Conservation (phyloP, 1,139 yeast genomes). For the Dujonia santamariae region DNA sequence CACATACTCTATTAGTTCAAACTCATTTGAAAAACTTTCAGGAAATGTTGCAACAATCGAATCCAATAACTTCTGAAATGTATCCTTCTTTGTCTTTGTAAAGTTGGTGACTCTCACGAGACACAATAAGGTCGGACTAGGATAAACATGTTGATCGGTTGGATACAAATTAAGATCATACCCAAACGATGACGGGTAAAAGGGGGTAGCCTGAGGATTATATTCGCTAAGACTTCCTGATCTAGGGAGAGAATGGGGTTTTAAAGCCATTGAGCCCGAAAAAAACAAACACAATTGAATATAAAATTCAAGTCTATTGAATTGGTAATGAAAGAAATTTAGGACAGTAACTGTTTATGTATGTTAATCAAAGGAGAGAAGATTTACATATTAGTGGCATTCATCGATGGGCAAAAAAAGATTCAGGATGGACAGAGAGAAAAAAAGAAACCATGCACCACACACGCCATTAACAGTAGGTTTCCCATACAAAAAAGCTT, state of each 20-base stretch:
- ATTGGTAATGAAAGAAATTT: no score
- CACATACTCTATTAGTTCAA: constrained; percentile 1
- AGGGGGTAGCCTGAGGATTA: constrained; percentile 6
- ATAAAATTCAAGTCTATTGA: no score
- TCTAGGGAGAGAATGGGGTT: constrained; percentile 2
- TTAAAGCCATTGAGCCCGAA: constrained; percentile 3
- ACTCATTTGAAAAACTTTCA: not conserved
- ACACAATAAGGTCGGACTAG: constrained; percentile 2
- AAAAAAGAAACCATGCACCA: no score
- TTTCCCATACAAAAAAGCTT: no score
- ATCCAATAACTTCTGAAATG: constrained; percentile 3
- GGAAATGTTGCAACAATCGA: constrained; percentile 1
- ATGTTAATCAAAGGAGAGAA: no score
- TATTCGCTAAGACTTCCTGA: constrained; percentile 2
- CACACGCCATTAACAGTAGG: no score
- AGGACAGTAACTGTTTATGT: no score
- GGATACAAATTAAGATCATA: not conserved
- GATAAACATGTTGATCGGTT: not conserved
- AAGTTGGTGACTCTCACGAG: constrained; percentile 3
- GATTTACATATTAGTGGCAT: no score
- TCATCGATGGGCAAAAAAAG: no score
- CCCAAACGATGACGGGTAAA: constrained; percentile 5
- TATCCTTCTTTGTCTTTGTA: constrained; percentile 1
- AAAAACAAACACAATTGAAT: no score
- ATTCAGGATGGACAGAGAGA: no score